These are phyloP conservation scores for Solanum clarkiae DNA, from an alignment of 257 asterid genomes.

Conservation along the genomic window DNA sequence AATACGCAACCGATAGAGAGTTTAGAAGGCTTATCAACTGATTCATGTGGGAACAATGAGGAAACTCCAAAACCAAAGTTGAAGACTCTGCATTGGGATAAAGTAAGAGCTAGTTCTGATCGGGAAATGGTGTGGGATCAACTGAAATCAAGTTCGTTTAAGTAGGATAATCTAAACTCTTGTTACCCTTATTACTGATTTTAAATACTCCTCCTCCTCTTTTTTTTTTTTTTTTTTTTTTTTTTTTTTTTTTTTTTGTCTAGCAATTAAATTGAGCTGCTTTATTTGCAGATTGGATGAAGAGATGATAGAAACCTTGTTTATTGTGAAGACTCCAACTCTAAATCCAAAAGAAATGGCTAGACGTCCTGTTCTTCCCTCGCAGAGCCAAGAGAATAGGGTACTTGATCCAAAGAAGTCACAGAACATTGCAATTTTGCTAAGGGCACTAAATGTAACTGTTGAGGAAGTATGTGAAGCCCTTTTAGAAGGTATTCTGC, in stretches of 20 bases:
- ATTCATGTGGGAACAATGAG: conserved; percentile 19
- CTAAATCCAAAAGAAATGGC: conserved; percentile 46
- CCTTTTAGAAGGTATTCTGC: conserved; percentile 62
- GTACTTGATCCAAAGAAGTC: conserved; percentile 93
- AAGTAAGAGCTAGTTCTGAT: conserved; percentile 89
- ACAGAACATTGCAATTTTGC: conserved; percentile 74
- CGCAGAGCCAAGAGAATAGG: conserved; percentile 46
- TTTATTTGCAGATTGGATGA: conserved; percentile 63
- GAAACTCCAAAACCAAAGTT: conserved; percentile 65
- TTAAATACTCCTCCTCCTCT: neutral
- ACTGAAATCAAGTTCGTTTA: conserved; percentile 75
- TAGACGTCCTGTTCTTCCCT: conserved; percentile 53
- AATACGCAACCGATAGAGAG: conserved; percentile 12
- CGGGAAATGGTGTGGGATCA: conserved; percentile 99
- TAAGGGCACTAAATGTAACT: conserved; percentile 86
- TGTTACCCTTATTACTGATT: neutral
- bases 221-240: neutral
- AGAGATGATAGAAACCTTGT: conserved; percentile 94
- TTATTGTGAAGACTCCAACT: conserved; percentile 52
- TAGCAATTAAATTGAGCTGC: neutral
- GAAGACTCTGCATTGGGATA: conserved; percentile 97
- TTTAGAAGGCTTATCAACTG: conserved; percentile 7
- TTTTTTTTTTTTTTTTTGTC: neutral
- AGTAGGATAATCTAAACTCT: conserved; percentile 29
- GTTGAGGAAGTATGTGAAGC: conserved; percentile 95